Conservation (phyloP, 2,329 filamentous ascomycete genomes). For the Rhynchosporium graminicola region DNA sequence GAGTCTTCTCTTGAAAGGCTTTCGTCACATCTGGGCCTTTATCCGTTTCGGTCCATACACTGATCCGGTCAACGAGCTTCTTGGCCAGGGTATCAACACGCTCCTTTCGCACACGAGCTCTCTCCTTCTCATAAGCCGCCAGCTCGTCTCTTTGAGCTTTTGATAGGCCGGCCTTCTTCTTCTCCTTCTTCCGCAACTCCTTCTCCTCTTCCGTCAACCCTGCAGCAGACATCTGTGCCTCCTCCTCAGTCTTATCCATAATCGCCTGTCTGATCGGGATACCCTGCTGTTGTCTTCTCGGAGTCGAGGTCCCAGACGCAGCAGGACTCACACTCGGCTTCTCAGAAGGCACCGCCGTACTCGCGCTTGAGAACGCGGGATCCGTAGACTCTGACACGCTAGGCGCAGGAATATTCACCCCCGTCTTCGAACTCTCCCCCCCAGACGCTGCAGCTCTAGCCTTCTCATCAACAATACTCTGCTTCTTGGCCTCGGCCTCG, state of each 20-base stretch:
- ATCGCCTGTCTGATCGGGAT: slow-evolving; percentile 82
- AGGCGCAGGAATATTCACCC: slow-evolving; percentile 21
- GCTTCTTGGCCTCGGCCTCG: slow-evolving; percentile 57
- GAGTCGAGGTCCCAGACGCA: slow-evolving; percentile 46
- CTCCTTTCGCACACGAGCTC: slow-evolving; percentile 80
- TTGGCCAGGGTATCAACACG: slow-evolving; percentile 80
- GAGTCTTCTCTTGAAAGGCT: slow-evolving; percentile 92
- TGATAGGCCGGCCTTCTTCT: slow-evolving; percentile 82
- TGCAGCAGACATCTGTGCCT: slow-evolving; percentile 63
- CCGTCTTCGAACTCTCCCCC: slow-evolving; percentile 16
- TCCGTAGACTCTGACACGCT: slow-evolving; percentile 32
- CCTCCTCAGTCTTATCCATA: slow-evolving; percentile 84
- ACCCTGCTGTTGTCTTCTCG: slow-evolving; percentile 42
- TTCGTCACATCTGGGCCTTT: slow-evolving; percentile 80
- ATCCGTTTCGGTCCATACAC: slow-evolving; percentile 96
- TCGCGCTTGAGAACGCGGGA: slow-evolving; percentile 18
- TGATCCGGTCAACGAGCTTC: slow-evolving; percentile 87
- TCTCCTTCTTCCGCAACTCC: slow-evolving; percentile 75
- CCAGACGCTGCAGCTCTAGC: slow-evolving; percentile 28
- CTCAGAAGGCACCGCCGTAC: slow-evolving; percentile 35
- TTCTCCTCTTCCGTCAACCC: slow-evolving; percentile 73
- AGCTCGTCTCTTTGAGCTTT: slow-evolving; percentile 95
- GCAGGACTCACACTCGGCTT: slow-evolving; percentile 39
- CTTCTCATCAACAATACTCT: slow-evolving; percentile 48
- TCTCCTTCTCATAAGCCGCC: slow-evolving; percentile 83